These are phyloP conservation scores for Plasmodium knowlesi DNA, from an alignment of 169 alveolate species.

Conservation along the genomic window DNA sequence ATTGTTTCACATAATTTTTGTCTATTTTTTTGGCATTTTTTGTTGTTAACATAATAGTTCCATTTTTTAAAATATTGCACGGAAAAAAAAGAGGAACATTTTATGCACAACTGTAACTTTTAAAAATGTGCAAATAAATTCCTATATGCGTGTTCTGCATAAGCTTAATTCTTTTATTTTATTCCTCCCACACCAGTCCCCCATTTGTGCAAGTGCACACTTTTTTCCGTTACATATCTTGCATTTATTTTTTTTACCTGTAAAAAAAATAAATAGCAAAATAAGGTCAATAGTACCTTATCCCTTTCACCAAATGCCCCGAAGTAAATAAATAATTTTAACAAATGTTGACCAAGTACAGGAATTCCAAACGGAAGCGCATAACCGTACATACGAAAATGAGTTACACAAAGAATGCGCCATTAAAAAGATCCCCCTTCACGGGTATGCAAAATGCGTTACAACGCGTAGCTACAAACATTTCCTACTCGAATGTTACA, in stretches of 20 bases:
- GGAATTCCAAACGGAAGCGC: background rate
- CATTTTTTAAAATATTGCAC: background rate
- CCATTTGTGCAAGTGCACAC: background rate
- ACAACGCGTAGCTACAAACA: background rate
- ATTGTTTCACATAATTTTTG: background rate
- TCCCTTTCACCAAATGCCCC: background rate
- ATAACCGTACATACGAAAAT: background rate
- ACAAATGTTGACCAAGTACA: background rate
- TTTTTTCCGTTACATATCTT: background rate
- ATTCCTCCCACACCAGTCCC: background rate
- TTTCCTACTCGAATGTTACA: background rate
- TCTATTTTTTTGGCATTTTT: background rate
- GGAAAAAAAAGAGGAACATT: background rate
- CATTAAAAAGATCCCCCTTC: background rate
- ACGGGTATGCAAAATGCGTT: conserved; percentile 5
- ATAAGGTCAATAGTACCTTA: background rate
- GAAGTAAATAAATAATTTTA: background rate
- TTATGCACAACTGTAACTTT: background rate
- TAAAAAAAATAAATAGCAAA: background rate
- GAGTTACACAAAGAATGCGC: background rate
- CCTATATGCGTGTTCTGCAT: background rate
- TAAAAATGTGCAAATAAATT: background rate
- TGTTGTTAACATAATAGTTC: background rate
- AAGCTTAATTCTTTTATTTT: background rate
- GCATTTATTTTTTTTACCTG: background rate